Conservation (phyloP, 805 yeast genomes). For the Blastobotrys attinorum region DNA sequence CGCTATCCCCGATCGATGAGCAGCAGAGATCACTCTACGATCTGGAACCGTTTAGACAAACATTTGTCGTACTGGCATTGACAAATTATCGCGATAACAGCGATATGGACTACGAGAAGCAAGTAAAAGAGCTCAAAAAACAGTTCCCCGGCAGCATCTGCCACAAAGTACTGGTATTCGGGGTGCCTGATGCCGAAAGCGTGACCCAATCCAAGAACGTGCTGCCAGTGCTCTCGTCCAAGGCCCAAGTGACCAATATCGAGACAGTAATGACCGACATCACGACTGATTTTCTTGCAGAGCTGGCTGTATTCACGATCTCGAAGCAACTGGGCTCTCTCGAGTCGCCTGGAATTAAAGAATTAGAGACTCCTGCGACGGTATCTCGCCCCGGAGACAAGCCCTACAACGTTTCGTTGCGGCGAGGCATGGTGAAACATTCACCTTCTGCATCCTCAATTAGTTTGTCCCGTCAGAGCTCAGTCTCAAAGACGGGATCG, state of each 20-base stretch:
- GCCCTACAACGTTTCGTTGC: constrained; percentile 9
- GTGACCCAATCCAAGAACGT: constrained; percentile 9
- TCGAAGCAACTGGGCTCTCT: constrained; percentile 73
- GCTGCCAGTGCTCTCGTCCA: constrained; percentile 21
- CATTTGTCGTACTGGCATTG: constrained; percentile 45
- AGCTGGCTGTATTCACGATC: constrained; percentile 56
- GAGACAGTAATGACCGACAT: constrained; percentile 72
- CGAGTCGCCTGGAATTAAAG: constrained; percentile 57
- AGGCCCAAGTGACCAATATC: constrained; percentile 29
- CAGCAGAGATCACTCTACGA: constrained; percentile 62
- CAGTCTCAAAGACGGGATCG: constrained; percentile 24
- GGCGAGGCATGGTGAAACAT: not conserved
- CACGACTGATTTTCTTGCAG: constrained; percentile 51
- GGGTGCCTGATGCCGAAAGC: constrained; percentile 18
- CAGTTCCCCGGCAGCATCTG: constrained; percentile 39
- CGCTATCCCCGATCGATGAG: constrained; percentile 39
- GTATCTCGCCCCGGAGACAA: constrained; percentile 9
- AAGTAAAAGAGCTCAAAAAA: constrained; percentile 36
- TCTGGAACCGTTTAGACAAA: constrained; percentile 82
- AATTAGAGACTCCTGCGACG: constrained; percentile 16
- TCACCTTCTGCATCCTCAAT: constrained; percentile 5
- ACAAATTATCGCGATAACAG: constrained; percentile 25
- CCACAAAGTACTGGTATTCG: constrained; percentile 36
- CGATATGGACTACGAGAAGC: constrained; percentile 19
- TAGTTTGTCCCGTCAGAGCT: constrained; percentile 1